Percentiles rank a stretch among this genome's conserved stretches.
Evolutionary conservation across 257 asterid species (phyloP).

Genomic region (Verbena officinalis): DNA sequence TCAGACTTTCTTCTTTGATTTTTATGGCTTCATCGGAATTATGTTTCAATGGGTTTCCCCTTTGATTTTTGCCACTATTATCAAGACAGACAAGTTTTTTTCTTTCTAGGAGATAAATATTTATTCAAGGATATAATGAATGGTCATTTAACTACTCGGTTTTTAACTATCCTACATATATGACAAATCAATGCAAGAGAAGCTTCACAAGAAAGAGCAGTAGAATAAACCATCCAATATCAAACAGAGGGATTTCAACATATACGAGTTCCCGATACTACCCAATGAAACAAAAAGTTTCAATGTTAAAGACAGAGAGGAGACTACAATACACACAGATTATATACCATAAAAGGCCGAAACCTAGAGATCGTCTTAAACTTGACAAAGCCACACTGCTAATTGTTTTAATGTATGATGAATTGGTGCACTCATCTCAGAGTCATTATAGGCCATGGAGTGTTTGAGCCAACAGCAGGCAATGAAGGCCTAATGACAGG

Average conservation of each 20-base stretch:
- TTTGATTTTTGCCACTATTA: neutral
- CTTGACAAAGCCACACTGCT: constrained; percentile 24
- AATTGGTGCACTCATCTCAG: constrained; percentile 47
- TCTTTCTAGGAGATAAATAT: neutral
- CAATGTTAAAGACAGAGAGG: constrained; percentile 20
- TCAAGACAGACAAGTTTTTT: neutral
- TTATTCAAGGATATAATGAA: neutral
- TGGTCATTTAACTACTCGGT: neutral
- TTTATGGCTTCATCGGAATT: neutral
- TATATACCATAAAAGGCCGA: constrained; percentile 28
- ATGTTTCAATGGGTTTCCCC: neutral
- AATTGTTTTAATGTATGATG: constrained; percentile 28
- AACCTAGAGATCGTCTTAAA: constrained; percentile 30
- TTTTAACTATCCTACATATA: too few relatives aligned
- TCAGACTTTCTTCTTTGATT: too few relatives aligned
- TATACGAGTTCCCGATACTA: constrained; percentile 30
- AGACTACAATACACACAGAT: constrained; percentile 31
- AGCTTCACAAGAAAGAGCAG: too few relatives aligned
- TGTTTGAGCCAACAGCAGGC: constrained; percentile 59
- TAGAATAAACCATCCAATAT: constrained; percentile 22
- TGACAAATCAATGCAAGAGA: too few relatives aligned
- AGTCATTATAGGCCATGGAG: constrained; percentile 72
- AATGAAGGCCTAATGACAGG: constrained; percentile 80
- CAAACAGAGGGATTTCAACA: constrained; percentile 24
- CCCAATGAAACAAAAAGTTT: constrained; percentile 32